Percentiles rank a stretch among this genome's conserved stretches.
These are phyloP conservation scores for Phylloporus scabripes DNA, from an alignment of 768 basidiomycete species.

Conservation along the genomic window DNA sequence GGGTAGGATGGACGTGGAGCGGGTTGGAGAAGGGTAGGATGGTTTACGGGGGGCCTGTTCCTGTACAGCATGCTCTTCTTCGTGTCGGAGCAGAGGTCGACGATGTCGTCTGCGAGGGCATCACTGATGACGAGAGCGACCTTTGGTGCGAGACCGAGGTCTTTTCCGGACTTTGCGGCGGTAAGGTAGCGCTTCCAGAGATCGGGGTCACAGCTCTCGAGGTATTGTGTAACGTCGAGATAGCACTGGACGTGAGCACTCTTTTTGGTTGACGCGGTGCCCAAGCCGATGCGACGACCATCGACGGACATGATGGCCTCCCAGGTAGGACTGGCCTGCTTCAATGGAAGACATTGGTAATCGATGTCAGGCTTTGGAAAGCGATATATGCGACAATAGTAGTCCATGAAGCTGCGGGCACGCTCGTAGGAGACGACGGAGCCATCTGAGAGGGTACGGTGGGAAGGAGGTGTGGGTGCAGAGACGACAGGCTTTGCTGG, in stretches of 20 bases:
- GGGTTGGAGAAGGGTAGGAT: slow-evolving; percentile 2
- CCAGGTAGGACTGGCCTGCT: slow-evolving; percentile 40
- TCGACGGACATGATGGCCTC: slow-evolving; percentile 73
- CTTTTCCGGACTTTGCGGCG: slow-evolving; percentile 58
- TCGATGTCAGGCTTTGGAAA: slow-evolving; percentile 71
- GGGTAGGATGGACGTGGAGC: slow-evolving; percentile 16
- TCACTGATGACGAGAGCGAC: slow-evolving; percentile 63
- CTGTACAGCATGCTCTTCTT: slow-evolving; percentile 57
- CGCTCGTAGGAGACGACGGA: slow-evolving; percentile 59
- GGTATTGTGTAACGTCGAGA: slow-evolving; percentile 82
- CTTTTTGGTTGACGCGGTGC: slow-evolving; percentile 65
- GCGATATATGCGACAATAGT: slow-evolving; percentile 76
- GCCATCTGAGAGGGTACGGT: slow-evolving; percentile 53
- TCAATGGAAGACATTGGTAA: slow-evolving; percentile 35
- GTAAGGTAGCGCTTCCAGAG: slow-evolving; percentile 71
- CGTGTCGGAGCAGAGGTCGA: slow-evolving; percentile 64
- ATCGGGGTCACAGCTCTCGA: slow-evolving; percentile 75
- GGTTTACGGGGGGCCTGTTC: slow-evolving; percentile 46
- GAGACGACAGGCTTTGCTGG: slow-evolving; percentile 18
- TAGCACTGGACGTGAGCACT: slow-evolving; percentile 65
- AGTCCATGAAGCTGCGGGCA: slow-evolving; percentile 90
- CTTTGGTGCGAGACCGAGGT: slow-evolving; percentile 66
- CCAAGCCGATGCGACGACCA: slow-evolving; percentile 78
- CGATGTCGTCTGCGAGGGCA: slow-evolving; percentile 60
- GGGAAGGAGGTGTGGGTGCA: slow-evolving; percentile 5